Evolutionary conservation across 805 yeast genomes (phyloP).

Genomic region (Candida patagonica): DNA sequence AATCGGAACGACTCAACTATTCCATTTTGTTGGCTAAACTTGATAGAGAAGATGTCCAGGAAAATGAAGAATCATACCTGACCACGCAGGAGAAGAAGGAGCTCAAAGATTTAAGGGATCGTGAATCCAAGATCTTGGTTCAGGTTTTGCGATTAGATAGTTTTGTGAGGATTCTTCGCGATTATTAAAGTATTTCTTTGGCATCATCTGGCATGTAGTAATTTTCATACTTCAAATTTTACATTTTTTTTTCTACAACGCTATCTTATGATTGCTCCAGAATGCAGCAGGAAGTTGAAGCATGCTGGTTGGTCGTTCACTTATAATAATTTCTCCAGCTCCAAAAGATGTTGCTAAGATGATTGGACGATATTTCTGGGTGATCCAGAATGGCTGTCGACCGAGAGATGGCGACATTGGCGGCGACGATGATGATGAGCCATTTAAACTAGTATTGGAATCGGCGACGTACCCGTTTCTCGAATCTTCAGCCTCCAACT

Average conservation of each 20-base stretch:
- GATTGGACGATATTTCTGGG: slow-evolving; percentile 66
- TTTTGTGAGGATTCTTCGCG: slow-evolving; percentile 31
- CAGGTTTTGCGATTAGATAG: slow-evolving; percentile 28
- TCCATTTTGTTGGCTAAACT: slow-evolving; percentile 66
- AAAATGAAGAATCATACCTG: slow-evolving; percentile 65
- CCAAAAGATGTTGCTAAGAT: slow-evolving; percentile 50
- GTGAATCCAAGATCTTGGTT: slow-evolving; percentile 27
- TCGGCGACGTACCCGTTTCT: slow-evolving; percentile 10
- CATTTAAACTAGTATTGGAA: slow-evolving; percentile 11
- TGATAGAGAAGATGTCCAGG: slow-evolving; percentile 83
- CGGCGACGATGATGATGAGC: not conserved
- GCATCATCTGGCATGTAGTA: not conserved
- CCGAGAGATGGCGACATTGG: slow-evolving; percentile 4
- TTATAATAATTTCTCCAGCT: slow-evolving; percentile 51
- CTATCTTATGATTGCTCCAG: slow-evolving; percentile 27
- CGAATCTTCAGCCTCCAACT: slow-evolving; percentile 20
- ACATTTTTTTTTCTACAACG: slow-evolving; percentile 6
- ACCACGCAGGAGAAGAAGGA: slow-evolving; percentile 69
- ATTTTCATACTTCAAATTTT: not conserved
- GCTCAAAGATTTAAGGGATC: slow-evolving; percentile 40
- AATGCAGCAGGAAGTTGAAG: slow-evolving; percentile 30
- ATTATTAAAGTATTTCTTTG: slow-evolving; percentile 21
- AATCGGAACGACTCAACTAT: slow-evolving; percentile 44
- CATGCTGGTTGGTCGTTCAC: slow-evolving; percentile 65
- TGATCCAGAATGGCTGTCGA: slow-evolving; percentile 53